Base-by-base conservation (phyloP, 2,329 filamentous ascomycete species). In the Coniochaeta hoffmannii region DNA sequence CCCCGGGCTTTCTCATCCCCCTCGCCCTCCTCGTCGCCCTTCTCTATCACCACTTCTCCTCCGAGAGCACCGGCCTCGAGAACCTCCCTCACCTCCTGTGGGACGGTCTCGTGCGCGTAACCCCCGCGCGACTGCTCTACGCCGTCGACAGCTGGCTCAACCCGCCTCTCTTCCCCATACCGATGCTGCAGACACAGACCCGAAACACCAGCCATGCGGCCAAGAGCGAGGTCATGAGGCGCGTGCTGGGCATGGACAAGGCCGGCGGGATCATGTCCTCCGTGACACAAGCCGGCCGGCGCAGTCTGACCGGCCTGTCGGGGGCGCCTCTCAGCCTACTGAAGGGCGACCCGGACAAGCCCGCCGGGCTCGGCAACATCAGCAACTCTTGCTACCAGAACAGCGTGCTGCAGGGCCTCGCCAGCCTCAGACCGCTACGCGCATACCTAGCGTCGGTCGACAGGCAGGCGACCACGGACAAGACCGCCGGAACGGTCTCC, bases 301-400 rank as follows among this genome's bases (percentile, higher is more conserved):
- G 79, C 55, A 77, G 80, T 19, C 68, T 85, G 2, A 76, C 74
- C 36, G 78, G 76, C 12, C 67, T 86, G 50, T 80, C 80, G 1
- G 75, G 71, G 38, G 72, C 73, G 34, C 63, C 74, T 54, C 66
- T 69, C 26, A 59, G 72, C 24, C 32, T 51, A 1, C 24, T 34
- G 15, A 78, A 74, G 60, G 61, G 63, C 24, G 69, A 68, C 24
- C 64, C 70, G 24, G 73, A 78, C 46, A 70, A 71, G 31, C 88
- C 77, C 52, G 79, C 76, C 1, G 94, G 94, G 0, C 74, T 97
- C 54, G 90, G 90, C 10, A 99, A 99, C 68, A 87, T 86, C 74
- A 90, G 96, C 73, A 96, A 97, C 68, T 96, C 91, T 1, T 97
- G 94, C 75, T 99, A 96, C 69, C 94, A 97, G 71, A 99, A 99